phyloP scores from a whole-genome alignment of 176 grass and related monocot species.

The Phragmites australis region DNA sequence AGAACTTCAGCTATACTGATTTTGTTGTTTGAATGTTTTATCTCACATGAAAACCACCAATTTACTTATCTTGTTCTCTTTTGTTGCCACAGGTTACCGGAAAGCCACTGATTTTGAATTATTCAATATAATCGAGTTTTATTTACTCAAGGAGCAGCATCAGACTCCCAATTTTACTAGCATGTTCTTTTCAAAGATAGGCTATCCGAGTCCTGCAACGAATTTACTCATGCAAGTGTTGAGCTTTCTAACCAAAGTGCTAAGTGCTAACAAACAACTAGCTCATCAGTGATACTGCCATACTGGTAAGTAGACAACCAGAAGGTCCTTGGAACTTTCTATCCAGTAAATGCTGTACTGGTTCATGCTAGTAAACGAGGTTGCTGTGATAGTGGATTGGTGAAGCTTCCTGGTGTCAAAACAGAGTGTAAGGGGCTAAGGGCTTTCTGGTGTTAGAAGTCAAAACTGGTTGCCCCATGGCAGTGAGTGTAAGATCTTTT shows the following conservation, averaged over 20 bases:
- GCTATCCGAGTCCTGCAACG: constrained; percentile 10
- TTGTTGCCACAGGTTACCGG: constrained; percentile 64
- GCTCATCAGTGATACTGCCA: constrained; percentile 29
- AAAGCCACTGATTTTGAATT: constrained; percentile 75
- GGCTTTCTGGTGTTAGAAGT: not conserved
- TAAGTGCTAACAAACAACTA: constrained; percentile 44
- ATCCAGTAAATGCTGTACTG: not conserved
- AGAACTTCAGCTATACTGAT: constrained; percentile 1
- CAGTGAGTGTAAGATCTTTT: constrained; percentile 7
- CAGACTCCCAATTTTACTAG: constrained; percentile 28
- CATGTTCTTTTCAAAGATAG: constrained; percentile 23
- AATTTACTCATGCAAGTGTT: constrained; percentile 10
- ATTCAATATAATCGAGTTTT: constrained; percentile 31
- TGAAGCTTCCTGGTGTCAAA: not conserved
- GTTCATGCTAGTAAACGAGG: not conserved
- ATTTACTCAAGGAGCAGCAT: constrained; percentile 12
- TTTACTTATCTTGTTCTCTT: constrained; percentile 34
- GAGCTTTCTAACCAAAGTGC: constrained; percentile 25
- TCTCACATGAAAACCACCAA: constrained; percentile 3
- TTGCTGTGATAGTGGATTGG: not conserved
- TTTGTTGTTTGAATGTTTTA: not conserved
- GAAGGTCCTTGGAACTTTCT: not conserved
- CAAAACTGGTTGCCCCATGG: not conserved
- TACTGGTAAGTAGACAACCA: constrained; percentile 20
- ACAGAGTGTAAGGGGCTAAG: not conserved